Percentiles rank a stretch among this genome's conserved stretches.
Conservation (phyloP, 148 eudicot genomes). For the Rhododendron ovatum region DNA sequence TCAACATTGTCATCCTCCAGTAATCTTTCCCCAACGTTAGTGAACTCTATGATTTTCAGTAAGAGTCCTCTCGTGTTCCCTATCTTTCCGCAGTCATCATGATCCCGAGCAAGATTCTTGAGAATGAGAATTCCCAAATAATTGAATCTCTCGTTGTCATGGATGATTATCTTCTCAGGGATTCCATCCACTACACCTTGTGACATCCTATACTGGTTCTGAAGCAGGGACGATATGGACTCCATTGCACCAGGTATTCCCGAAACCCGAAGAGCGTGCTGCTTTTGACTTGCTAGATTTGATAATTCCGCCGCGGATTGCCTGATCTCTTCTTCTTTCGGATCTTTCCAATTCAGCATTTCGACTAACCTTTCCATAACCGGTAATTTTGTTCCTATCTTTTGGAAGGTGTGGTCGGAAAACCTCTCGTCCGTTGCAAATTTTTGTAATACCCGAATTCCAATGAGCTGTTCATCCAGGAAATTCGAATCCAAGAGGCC, state of each 20-base stretch:
- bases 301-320: conserved; percentile 56
- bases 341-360: conserved; percentile 86
- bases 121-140: conserved; percentile 62
- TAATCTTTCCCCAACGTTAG: conserved; percentile 45
- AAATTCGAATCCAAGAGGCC: conserved; percentile 70
- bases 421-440: conserved; percentile 44
- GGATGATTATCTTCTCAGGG: conserved; percentile 29
- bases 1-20: conserved; percentile 12
- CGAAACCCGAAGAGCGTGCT: conserved; percentile 69
- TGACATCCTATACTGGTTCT: conserved; percentile 26
- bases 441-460: conserved; percentile 47
- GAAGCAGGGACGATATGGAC: conserved; percentile 75
- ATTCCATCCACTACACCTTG: conserved; percentile 34
- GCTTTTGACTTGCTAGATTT: conserved; percentile 60
- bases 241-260: conserved; percentile 86
- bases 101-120: conserved; percentile 88
- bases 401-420: conserved; percentile 35
- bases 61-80: conserved; percentile 78
- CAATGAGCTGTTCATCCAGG: conserved; percentile 80
- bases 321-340: conserved; percentile 65
- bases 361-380: conserved; percentile 78
- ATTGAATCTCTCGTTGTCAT: conserved; percentile 47
- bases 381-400: conserved; percentile 50
- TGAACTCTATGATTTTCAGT: conserved; percentile 65
- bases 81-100: conserved; percentile 76